Percentiles rank a stretch among this genome's conserved stretches.
Conservation (phyloP, 768 basidiomycete genomes). For the Boletus fagicola region DNA sequence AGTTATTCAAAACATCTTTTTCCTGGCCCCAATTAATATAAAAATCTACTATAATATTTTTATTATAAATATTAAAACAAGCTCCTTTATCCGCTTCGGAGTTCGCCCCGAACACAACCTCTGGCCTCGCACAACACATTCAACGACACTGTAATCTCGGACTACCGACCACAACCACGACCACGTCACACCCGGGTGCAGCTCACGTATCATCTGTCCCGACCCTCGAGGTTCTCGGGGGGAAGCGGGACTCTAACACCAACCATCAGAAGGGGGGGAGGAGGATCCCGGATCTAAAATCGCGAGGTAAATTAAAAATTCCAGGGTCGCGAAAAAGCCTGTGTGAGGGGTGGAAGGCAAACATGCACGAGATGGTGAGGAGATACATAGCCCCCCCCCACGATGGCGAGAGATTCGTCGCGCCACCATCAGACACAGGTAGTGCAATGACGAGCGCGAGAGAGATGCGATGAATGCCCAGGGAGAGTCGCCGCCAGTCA, state of each 20-base stretch:
- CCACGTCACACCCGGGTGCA: too few species aligned
- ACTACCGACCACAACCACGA: too few species aligned
- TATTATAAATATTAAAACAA: too few species aligned
- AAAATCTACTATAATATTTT: too few species aligned
- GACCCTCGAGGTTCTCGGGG: constrained; percentile 81
- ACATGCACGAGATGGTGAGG: constrained; percentile 71
- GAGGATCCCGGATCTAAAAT: constrained; percentile 85
- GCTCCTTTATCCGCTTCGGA: too few species aligned
- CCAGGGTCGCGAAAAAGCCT: constrained; percentile 86
- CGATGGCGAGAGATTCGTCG: constrained; percentile 65
- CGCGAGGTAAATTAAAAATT: constrained; percentile 83
- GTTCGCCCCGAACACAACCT: too few species aligned
- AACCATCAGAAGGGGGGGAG: constrained; percentile 64
- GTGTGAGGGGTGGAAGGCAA: constrained; percentile 31
- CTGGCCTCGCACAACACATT: too few species aligned
- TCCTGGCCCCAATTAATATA: too few species aligned
- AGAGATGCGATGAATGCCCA: constrained; percentile 74
- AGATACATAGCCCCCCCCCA: constrained; percentile 64
- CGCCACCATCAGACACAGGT: constrained; percentile 90
- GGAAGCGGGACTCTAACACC: constrained; percentile 59
- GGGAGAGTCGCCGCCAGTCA: constrained; percentile 85
- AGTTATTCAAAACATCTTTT: too few species aligned
- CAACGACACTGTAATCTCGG: too few species aligned
- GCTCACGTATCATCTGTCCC: constrained; percentile 74
- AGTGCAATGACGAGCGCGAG: constrained; percentile 64